These are phyloP conservation scores for Aureobasidium melanogenum DNA, from an alignment of 2,329 filamentous ascomycete species.

Conservation along the genomic window DNA sequence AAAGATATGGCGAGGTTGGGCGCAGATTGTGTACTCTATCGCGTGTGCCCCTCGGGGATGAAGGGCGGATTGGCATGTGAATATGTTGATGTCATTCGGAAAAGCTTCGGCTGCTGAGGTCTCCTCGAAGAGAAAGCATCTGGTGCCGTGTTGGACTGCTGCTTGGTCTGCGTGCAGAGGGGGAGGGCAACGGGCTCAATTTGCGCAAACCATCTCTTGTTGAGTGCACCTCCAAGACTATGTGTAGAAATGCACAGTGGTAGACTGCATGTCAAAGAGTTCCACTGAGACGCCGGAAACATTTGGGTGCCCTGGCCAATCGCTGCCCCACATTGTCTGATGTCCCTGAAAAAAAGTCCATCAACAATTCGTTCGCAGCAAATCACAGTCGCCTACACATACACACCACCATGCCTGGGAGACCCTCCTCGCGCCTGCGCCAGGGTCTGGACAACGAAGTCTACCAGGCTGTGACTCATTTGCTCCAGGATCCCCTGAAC, in stretches of 20 bases:
- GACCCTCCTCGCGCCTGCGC: neutral
- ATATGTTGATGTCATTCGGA: constrained; percentile 8
- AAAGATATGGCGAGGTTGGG: neutral
- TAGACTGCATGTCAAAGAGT: neutral
- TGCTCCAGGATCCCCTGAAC: constrained; percentile 55
- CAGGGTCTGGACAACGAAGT: constrained; percentile 42
- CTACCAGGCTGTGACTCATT: constrained; percentile 69
- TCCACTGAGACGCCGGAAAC: neutral
- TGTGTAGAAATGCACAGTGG: neutral
- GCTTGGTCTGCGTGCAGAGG: neutral
- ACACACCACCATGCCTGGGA: neutral
- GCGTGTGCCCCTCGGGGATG: neutral
- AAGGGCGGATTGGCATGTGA: neutral
- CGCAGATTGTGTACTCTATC: neutral
- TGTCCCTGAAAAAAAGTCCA: constrained; percentile 8
- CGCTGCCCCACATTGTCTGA: neutral
- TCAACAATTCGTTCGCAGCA: neutral
- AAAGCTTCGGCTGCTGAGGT: neutral
- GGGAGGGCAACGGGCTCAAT: neutral
- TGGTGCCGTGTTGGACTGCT: neutral
- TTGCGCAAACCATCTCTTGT: neutral
- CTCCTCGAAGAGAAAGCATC: neutral
- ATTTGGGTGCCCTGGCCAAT: neutral
- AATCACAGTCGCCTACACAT: neutral
- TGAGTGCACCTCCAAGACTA: neutral